A percentile compares a stretch with the other conserved stretches of the same genome.
Conservation (phyloP, 768 basidiomycete genomes). For the Collybia mongolica region DNA sequence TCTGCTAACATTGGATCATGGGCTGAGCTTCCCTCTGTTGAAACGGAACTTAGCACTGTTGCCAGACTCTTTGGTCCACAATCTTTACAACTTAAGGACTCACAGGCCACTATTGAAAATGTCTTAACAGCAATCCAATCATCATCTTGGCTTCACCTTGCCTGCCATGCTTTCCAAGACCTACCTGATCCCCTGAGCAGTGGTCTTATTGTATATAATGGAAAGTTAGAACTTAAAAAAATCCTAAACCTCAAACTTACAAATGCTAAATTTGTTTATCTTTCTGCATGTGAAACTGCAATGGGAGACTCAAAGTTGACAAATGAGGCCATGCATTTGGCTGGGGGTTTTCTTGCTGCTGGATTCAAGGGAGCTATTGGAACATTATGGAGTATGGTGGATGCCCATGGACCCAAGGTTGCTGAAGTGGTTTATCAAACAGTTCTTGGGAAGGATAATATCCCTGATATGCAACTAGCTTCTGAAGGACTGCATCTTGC, state of each 20-base stretch:
- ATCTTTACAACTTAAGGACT: not conserved
- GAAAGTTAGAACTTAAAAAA: constrained; percentile 5
- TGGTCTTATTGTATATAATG: not conserved
- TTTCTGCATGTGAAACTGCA: constrained; percentile 40
- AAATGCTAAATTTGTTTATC: constrained; percentile 27
- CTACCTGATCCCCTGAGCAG: not conserved
- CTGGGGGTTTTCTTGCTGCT: constrained; percentile 30
- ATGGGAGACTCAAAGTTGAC: constrained; percentile 17
- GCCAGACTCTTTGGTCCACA: not conserved
- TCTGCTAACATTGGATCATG: too few relatives aligned
- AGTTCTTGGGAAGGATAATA: too few relatives aligned
- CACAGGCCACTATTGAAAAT: constrained; percentile 5
- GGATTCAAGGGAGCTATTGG: constrained; percentile 24
- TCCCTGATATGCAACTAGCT: too few relatives aligned
- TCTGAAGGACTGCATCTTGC: too few relatives aligned
- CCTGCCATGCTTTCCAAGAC: constrained; percentile 28
- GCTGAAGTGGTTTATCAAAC: constrained; percentile 8
- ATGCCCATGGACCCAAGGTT: constrained; percentile 27
- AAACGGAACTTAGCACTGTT: constrained; percentile 1
- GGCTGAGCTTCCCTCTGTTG: not conserved
- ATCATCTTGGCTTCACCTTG: constrained; percentile 25
- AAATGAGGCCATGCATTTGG: constrained; percentile 26
- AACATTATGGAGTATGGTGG: constrained; percentile 37
- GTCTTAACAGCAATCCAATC: constrained; percentile 11
- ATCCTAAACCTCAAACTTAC: constrained; percentile 14